phyloP scores from a whole-genome alignment of 768 basidiomycete species.

The Inosperma sp. region DNA sequence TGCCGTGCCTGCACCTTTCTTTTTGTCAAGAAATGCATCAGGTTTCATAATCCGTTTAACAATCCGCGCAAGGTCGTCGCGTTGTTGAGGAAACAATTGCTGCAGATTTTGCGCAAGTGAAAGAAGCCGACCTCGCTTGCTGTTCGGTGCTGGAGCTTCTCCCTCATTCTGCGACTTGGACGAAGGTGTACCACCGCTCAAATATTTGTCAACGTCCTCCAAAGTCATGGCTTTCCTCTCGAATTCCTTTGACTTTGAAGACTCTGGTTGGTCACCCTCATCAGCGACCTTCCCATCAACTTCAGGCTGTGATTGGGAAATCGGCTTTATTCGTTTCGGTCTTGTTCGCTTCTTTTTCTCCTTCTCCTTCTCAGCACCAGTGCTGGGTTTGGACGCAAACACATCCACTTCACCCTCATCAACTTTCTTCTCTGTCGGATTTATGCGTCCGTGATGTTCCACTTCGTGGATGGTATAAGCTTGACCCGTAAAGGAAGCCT shows the following conservation, averaged over 20 bases:
- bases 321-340: conserved; percentile 9
- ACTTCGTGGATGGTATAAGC: background rate
- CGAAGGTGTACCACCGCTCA: background rate
- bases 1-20: conserved; percentile 8
- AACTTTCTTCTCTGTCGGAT: conserved; percentile 2
- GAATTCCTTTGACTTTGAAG: background rate
- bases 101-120: conserved; percentile 53
- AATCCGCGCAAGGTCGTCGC: conserved; percentile 24
- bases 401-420: conserved; percentile 5
- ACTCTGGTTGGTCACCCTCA: background rate
- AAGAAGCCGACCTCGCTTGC: conserved; percentile 42
- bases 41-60: conserved; percentile 23
- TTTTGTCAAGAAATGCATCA: conserved; percentile 6
- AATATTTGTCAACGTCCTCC: background rate
- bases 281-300: background rate
- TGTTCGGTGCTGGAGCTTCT: conserved; percentile 12
- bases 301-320: background rate
- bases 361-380: conserved; percentile 14
- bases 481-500: too few relatives aligned
- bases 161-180: background rate
- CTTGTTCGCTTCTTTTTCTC: conserved; percentile 17
- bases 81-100: conserved; percentile 52
- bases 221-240: background rate
- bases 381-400: background rate
- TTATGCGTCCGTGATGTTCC: conserved; percentile 1